phyloP scores from a whole-genome alignment of 306 rosid species.

The Malus sylvestris region DNA sequence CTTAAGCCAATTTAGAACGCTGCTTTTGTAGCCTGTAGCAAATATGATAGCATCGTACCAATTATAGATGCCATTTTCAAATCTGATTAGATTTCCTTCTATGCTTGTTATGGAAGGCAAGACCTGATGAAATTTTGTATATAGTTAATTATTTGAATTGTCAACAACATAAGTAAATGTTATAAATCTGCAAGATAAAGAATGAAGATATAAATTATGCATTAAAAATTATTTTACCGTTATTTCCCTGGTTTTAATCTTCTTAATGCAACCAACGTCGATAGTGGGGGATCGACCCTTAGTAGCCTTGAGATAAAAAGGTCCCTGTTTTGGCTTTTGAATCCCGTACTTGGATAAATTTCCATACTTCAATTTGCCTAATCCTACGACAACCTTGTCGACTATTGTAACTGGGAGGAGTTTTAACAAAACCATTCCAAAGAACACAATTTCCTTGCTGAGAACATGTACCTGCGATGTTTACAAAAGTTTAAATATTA shows the following conservation, averaged over 20 bases:
- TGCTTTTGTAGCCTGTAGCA: conserved; percentile 59
- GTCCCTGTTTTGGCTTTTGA: conserved; percentile 33
- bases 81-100: conserved; percentile 26
- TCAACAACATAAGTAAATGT: neutral
- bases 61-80: conserved; percentile 22
- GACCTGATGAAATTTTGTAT: conserved; percentile 25
- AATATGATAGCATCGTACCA: conserved; percentile 49
- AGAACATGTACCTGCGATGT: conserved; percentile 37
- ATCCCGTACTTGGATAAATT: conserved; percentile 33
- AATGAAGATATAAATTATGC: neutral
- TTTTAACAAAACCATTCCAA: conserved; percentile 30
- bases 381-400: conserved; percentile 4
- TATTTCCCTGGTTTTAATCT: conserved; percentile 31
- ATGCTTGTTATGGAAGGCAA: conserved; percentile 32
- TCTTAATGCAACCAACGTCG: conserved; percentile 42
- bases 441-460: conserved; percentile 24
- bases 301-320: conserved; percentile 26
- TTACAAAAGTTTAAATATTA: neutral
- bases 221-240: conserved; percentile 17
- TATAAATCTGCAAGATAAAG: neutral
- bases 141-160: neutral
- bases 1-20: conserved; percentile 49
- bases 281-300: conserved; percentile 35
- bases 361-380: conserved; percentile 15
- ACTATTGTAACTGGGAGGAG: conserved; percentile 16